phyloP scores from a whole-genome alignment of 2,329 filamentous ascomycete genomes.

The Sporothrix protearum region DNA sequence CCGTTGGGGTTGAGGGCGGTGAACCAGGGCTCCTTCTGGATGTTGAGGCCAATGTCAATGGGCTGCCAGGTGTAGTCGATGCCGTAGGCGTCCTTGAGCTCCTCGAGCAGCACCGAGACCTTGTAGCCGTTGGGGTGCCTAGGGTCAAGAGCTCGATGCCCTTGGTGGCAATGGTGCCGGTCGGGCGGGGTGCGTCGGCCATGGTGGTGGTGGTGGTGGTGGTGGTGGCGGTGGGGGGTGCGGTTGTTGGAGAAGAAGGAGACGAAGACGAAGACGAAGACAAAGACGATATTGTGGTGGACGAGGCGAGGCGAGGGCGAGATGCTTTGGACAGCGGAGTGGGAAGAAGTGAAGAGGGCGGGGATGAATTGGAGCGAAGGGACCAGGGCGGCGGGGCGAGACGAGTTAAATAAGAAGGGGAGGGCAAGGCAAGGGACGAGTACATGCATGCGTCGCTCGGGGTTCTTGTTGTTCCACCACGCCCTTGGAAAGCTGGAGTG shows the following conservation, averaged over 20 bases:
- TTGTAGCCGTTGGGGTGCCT: constrained; percentile 45
- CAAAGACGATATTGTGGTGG: too few species aligned
- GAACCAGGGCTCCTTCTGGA: constrained; percentile 67
- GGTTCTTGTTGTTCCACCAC: neutral
- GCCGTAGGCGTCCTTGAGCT: constrained; percentile 63
- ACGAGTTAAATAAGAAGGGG: neutral
- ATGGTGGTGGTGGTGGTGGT: constrained; percentile 27
- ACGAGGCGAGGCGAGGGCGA: neutral
- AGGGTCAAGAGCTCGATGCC: constrained; percentile 64
- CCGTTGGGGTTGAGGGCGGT: constrained; percentile 61
- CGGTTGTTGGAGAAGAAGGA: neutral
- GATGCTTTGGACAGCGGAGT: neutral
- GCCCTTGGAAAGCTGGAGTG: too few species aligned
- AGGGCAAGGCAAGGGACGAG: neutral
- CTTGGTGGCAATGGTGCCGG: constrained; percentile 57
- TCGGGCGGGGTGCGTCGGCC: constrained; percentile 40
- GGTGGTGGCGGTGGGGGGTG: neutral
- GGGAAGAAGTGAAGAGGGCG: neutral
- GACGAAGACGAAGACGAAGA: too few species aligned
- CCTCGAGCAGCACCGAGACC: constrained; percentile 59
- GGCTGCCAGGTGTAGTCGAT: constrained; percentile 56
- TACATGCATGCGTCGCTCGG: neutral
- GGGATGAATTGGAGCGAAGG: neutral
- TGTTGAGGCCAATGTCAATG: constrained; percentile 59
- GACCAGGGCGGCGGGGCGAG: neutral